Evolutionary conservation across 176 grass and related monocot genomes (phyloP).

Genomic region (Guadua angustifolia): DNA sequence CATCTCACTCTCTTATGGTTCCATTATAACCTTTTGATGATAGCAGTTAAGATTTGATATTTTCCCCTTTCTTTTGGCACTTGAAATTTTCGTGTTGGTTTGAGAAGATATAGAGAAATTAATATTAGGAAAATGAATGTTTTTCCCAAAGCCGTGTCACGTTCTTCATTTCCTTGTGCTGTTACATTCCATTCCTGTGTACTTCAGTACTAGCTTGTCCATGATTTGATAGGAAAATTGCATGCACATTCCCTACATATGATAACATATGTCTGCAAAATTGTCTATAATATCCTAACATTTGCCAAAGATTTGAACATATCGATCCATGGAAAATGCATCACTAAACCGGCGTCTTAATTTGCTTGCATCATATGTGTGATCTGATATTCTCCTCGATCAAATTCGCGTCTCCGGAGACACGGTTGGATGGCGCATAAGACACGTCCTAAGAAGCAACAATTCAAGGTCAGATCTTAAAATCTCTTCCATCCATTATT

Average conservation of each 20-base stretch:
- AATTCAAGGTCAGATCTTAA: conserved; percentile 76
- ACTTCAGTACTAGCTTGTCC: conserved; percentile 25
- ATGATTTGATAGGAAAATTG: conserved; percentile 33
- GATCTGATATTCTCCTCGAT: conserved; percentile 27
- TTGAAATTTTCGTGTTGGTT: conserved; percentile 52
- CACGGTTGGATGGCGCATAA: conserved; percentile 22
- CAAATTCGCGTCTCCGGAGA: conserved; percentile 18
- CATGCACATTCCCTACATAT: conserved; percentile 58
- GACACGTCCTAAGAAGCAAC: conserved; percentile 44
- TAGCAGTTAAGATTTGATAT: conserved; percentile 58
- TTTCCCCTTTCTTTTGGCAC: conserved; percentile 39
- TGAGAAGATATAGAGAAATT: conserved; percentile 58
- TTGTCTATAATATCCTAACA: conserved; percentile 19
- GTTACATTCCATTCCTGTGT: conserved; percentile 30
- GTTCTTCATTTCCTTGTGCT: conserved; percentile 40
- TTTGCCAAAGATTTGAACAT: conserved; percentile 46
- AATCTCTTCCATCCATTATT: conserved; percentile 44
- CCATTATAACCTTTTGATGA: conserved; percentile 53
- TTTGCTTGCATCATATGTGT: conserved; percentile 18
- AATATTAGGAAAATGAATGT: conserved; percentile 49
- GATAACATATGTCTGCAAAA: conserved; percentile 61
- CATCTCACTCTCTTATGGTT: conserved; percentile 38
- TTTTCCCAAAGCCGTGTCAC: conserved; percentile 45
- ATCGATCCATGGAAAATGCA: not conserved
- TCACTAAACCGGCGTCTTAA: not conserved